A percentile compares a stretch with the other conserved stretches of the same genome.
phyloP scores from a whole-genome alignment of 768 basidiomycete species.

The Neoboletus brunneissimus region DNA sequence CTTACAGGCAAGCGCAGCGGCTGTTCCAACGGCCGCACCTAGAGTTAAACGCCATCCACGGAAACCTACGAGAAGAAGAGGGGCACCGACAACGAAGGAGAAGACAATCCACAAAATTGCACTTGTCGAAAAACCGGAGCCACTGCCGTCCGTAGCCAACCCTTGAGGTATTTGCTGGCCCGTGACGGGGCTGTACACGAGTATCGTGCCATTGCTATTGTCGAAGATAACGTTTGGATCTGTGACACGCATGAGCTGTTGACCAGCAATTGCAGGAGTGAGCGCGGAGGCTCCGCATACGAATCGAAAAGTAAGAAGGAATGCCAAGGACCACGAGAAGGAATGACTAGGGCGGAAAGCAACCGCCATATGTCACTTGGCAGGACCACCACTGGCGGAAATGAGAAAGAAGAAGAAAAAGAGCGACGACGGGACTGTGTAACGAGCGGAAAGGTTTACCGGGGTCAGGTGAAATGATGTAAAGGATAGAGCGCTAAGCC shows the following conservation, averaged over 20 bases:
- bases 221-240: constrained; percentile 32
- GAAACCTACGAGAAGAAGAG: constrained; percentile 55
- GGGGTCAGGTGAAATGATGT: not conserved
- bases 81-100: constrained; percentile 48
- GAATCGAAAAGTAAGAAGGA: constrained; percentile 15
- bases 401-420: constrained; percentile 8
- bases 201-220: constrained; percentile 34
- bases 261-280: not conserved
- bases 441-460: constrained; percentile 15
- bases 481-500: constrained; percentile 4
- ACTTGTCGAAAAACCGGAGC: constrained; percentile 44
- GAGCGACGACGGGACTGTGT: constrained; percentile 7
- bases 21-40: constrained; percentile 52
- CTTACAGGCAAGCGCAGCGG: constrained; percentile 46
- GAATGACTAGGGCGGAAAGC: constrained; percentile 18
- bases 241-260: constrained; percentile 21
- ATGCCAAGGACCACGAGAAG: constrained; percentile 13
- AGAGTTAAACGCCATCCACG: constrained; percentile 56
- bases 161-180: constrained; percentile 50
- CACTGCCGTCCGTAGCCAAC: constrained; percentile 56
- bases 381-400: constrained; percentile 12
- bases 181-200: constrained; percentile 46
- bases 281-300: constrained; percentile 9
- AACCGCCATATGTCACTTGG: constrained; percentile 27
- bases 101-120: constrained; percentile 61